Base-by-base conservation (phyloP, 2,329 filamentous ascomycete species). In the Ceratocystiopsis minuta region DNA sequence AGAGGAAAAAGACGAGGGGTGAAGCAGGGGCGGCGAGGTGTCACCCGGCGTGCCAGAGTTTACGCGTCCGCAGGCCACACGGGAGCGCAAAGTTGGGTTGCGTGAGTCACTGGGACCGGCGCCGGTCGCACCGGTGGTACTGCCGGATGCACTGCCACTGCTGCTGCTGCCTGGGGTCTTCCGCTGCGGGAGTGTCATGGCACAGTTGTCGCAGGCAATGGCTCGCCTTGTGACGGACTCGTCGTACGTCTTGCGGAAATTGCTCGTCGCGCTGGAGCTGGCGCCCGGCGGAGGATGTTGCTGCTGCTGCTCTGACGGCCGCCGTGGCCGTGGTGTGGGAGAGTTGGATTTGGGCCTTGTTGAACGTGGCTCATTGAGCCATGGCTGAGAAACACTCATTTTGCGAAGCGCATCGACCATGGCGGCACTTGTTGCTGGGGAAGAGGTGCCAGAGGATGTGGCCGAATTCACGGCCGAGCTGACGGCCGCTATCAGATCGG, bases 161-260 rank as follows among this genome's bases (percentile, higher is more conserved):
- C 33, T 42, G 37, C 37, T 34, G 24, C 38, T 16, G 16, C 32
- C 49, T 28, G 38, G 43, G 58, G 53, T 53, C 42, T 64, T 63
- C 39, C 62, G 60, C 50, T 64, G 65, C 0, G 76, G 76, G 9
- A 80, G 57, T 0, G 75, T 80, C 51, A 80, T 66, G 44, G 75
- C 75, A 54, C 76, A 80, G 55, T 79, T 80, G 47, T 78, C 72
- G 54, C 76, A 80, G 17, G 75, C 75, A 9, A 68, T 71, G 41
- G 75, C 72, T 44, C 70, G 68, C 54, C 69, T 72, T 36, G 70
- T 76, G 20, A 75, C 73, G n/a, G 69, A 70, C 46, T 78, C 73
- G 49, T 78, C 73, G 48, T 78, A 78, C 0, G 74, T 78, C 51
- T 68, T 67, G 44, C 66, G 65, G 49, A 77, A 78, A 18, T 50